Evolutionary conservation across 805 yeast genomes (phyloP).

Genomic region (Isabelozyma heimii): DNA sequence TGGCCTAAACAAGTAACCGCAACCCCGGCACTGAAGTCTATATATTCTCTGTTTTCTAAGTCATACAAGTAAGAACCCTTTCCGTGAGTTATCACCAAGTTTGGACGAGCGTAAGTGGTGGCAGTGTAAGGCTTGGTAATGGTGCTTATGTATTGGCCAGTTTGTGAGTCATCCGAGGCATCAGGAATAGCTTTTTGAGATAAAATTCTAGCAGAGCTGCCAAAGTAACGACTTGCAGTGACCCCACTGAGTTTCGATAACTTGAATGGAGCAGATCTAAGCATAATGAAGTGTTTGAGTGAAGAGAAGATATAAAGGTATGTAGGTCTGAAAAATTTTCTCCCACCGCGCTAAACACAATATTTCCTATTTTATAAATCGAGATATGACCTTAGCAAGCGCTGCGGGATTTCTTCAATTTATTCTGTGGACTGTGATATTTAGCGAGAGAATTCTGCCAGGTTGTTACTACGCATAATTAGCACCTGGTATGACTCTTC

Average conservation of each 20-base stretch:
- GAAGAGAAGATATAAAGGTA: background rate
- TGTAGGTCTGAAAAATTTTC: background rate
- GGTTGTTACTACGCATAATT: too few relatives aligned
- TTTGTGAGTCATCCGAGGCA: slow-evolving; percentile 28
- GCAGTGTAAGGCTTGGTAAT: slow-evolving; percentile 55
- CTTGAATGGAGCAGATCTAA: slow-evolving; percentile 5
- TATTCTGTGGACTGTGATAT: too few relatives aligned
- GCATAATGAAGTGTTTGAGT: slow-evolving; percentile 5
- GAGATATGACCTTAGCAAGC: background rate
- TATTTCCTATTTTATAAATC: background rate
- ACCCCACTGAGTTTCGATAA: background rate
- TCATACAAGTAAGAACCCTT: slow-evolving; percentile 81
- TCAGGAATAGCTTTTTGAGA: slow-evolving; percentile 20
- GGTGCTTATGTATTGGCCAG: slow-evolving; percentile 42
- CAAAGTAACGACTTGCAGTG: background rate
- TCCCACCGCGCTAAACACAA: slow-evolving; percentile 2
- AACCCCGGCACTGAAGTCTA: slow-evolving; percentile 94
- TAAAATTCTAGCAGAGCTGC: background rate
- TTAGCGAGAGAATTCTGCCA: background rate
- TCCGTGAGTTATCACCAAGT: slow-evolving; percentile 75
- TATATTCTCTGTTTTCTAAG: slow-evolving; percentile 68
- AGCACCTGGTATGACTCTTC: background rate
- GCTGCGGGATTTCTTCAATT: too few relatives aligned
- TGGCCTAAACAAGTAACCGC: slow-evolving; percentile 97
- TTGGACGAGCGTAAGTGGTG: slow-evolving; percentile 79